Base-by-base conservation (phyloP, 2,329 filamentous ascomycete species). In the Stachybotrys chartarum region DNA sequence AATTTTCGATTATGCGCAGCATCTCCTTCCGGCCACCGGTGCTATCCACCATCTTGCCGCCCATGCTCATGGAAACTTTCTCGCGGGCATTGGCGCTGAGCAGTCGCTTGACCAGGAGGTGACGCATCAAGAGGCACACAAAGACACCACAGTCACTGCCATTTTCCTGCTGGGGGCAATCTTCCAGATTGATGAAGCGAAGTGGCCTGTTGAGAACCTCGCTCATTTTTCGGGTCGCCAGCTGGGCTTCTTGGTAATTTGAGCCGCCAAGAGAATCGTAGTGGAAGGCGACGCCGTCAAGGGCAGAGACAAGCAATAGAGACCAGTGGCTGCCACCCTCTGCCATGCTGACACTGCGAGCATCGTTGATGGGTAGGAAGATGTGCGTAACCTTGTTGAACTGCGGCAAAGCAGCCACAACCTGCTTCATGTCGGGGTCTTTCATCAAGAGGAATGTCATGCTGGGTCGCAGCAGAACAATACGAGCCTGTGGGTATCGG, bases 291-390 rank as follows among this genome's bases (percentile, higher is more conserved):
- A 96, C 85, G 8, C 90, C 86, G 68, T 99, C 94, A 52, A 96
- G 85, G 46, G 91, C 82, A 12, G 87, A 91, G 35, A 99, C 92
- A 3, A 99, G 82, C 1, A 99, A 84, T 0, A 99, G 77, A 0
- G 91, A 96, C 94, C 94, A 99, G 70, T 99, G 94, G 3, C 88
- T 89, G 45, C 94, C 94, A 46, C 90, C 91, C 73, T 97, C 92
- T n/a, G 91, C 86, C 55, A 87, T 76, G 52, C 80, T 82, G 51
- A 88, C 83, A 62, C 91, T 90, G 50, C 82, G 80, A 64, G 86
- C 89, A 74, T 99, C 92, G 72, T 97, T 97, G 69, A 99, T 87
- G 18, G 94, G 94, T 3, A 99, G 83, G 75, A 99, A 99, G 63
- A 97, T 87, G 72, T 99, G 94, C 5, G 92, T 95, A 47, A 90